Conservation (phyloP, 805 yeast genomes). For the Saturnispora mendoncae region DNA sequence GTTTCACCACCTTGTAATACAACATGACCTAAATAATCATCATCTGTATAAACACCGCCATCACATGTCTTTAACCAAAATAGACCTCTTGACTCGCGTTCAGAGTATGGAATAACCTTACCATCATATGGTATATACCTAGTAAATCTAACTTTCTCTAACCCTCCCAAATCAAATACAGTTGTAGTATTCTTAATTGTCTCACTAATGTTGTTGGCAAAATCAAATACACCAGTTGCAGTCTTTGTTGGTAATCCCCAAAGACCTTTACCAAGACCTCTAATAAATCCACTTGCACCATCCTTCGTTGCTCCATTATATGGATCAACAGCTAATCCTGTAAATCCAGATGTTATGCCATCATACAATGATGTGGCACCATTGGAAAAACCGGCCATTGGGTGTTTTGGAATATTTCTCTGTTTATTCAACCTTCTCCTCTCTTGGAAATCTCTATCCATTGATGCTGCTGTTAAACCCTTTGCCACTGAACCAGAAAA, state of each 20-base stretch:
- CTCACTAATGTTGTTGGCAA: constrained; percentile 87
- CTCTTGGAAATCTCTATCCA: constrained; percentile 80
- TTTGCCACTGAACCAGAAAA: constrained; percentile 92
- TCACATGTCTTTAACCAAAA: constrained; percentile 78
- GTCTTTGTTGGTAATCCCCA: constrained; percentile 95
- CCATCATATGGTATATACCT: constrained; percentile 64
- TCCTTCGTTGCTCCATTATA: constrained; percentile 80
- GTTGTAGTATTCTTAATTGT: constrained; percentile 92
- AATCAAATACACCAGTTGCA: constrained; percentile 87
- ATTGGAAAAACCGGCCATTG: constrained; percentile 69
- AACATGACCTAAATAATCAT: constrained; percentile 77
- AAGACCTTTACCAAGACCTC: constrained; percentile 91
- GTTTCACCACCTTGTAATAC: constrained; percentile 73
- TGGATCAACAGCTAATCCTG: constrained; percentile 88
- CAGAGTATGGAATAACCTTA: constrained; percentile 63
- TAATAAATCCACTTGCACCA: constrained; percentile 88
- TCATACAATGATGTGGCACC: constrained; percentile 89
- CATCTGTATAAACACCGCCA: constrained; percentile 68
- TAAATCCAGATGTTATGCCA: constrained; percentile 76
- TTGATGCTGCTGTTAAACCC: constrained; percentile 83
- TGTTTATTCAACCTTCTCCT: constrained; percentile 69
- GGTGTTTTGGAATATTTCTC: constrained; percentile 75
- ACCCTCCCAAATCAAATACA: constrained; percentile 69
- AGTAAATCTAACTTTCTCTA: constrained; percentile 77
- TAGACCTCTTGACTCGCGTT: constrained; percentile 89